A percentile compares a stretch with the other conserved stretches of the same genome.
Evolutionary conservation across 2,329 filamentous ascomycete species (phyloP).

Genomic region (Xylaria sp.): DNA sequence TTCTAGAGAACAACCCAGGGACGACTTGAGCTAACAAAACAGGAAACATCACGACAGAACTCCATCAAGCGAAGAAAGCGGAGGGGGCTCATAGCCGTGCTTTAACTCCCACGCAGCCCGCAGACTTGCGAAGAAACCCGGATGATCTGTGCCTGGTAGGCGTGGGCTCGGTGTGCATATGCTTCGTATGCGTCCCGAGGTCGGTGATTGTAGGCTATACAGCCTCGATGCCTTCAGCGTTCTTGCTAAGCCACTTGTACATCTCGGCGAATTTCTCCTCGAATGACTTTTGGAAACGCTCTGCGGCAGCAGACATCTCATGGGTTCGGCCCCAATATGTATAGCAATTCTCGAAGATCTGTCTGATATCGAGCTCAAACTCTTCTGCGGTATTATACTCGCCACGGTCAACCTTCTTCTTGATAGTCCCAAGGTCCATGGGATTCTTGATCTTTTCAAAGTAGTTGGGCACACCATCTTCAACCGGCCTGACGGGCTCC

Average conservation of each 20-base stretch:
- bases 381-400: slow-evolving; percentile 64
- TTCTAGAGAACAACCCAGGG: slow-evolving; percentile 11
- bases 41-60: not conserved
- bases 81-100: not conserved
- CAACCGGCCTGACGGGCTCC: slow-evolving; percentile 66
- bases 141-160: not conserved
- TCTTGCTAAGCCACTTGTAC: slow-evolving; percentile 68
- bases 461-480: slow-evolving; percentile 70
- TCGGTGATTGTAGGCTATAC: slow-evolving; percentile 30
- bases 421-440: slow-evolving; percentile 71
- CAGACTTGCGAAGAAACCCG: not conserved
- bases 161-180: not conserved
- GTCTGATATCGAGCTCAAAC: slow-evolving; percentile 67
- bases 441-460: slow-evolving; percentile 68
- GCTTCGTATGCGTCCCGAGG: not conserved
- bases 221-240: slow-evolving; percentile 57
- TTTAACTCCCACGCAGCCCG: not conserved
- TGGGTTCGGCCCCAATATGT: slow-evolving; percentile 60
- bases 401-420: slow-evolving; percentile 65
- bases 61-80: not conserved
- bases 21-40: slow-evolving; percentile 7
- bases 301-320: slow-evolving; percentile 66
- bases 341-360: slow-evolving; percentile 72
- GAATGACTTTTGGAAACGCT: slow-evolving; percentile 65
- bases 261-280: slow-evolving; percentile 69